These are phyloP conservation scores for Lentinus brumalis DNA, from an alignment of 768 basidiomycete genomes.

Conservation along the genomic window DNA sequence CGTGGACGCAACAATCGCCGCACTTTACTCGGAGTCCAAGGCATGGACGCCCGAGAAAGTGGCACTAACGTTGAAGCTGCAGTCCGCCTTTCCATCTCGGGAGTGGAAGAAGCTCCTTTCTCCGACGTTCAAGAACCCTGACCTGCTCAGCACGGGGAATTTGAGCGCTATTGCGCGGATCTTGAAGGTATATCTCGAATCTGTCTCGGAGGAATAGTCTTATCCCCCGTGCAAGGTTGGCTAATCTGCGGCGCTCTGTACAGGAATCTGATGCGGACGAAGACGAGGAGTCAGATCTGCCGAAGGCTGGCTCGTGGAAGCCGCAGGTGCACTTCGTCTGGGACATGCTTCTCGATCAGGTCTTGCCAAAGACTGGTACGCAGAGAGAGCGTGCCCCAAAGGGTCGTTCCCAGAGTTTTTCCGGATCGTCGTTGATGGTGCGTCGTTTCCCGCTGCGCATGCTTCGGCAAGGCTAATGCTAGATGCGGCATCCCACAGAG, in stretches of 20 bases:
- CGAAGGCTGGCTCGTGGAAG: slow-evolving; percentile 73
- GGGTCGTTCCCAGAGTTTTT: slow-evolving; percentile 91
- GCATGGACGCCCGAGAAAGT: slow-evolving; percentile 90
- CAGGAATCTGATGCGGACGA: slow-evolving; percentile 53
- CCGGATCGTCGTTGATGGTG: slow-evolving; percentile 88
- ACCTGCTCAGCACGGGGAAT: slow-evolving; percentile 72
- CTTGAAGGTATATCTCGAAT: slow-evolving; percentile 60
- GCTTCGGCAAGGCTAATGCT: slow-evolving; percentile 9
- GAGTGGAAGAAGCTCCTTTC: slow-evolving; percentile 68
- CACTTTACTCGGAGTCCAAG: slow-evolving; percentile 53
- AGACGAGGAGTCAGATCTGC: slow-evolving; percentile 40
- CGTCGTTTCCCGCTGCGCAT: neutral
- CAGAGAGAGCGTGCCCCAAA: slow-evolving; percentile 32
- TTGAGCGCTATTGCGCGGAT: slow-evolving; percentile 73
- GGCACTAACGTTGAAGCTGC: slow-evolving; percentile 74
- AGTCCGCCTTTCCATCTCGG: slow-evolving; percentile 56
- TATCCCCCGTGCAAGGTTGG: neutral
- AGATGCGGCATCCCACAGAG: slow-evolving; percentile 50
- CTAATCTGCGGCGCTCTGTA: slow-evolving; percentile 2
- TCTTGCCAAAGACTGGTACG: slow-evolving; percentile 48
- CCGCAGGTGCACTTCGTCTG: slow-evolving; percentile 92
- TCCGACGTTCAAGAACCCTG: slow-evolving; percentile 76
- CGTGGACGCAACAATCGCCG: slow-evolving; percentile 48
- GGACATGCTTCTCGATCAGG: slow-evolving; percentile 77
- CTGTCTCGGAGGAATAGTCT: neutral